A percentile compares a stretch with the other conserved stretches of the same genome.
phyloP scores from a whole-genome alignment of 169 alveolate species.

The Fabrea salina region DNA sequence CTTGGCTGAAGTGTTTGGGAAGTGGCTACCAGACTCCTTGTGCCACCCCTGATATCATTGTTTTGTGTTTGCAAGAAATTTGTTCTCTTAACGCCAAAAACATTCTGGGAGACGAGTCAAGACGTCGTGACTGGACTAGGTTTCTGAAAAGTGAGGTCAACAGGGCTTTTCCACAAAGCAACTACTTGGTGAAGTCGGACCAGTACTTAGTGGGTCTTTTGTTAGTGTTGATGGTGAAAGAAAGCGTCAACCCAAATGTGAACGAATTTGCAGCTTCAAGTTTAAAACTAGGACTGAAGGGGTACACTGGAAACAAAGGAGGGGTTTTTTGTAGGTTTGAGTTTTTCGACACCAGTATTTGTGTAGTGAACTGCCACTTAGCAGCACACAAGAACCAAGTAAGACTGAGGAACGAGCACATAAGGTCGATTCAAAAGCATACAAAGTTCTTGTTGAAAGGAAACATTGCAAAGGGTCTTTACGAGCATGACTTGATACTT shows the following conservation, averaged over 20 bases:
- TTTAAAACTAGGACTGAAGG: conserved; percentile 66
- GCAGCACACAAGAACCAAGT: conserved; percentile 39
- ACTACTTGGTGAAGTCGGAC: conserved; percentile 34
- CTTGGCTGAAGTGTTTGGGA: conserved; percentile 23
- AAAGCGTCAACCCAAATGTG: conserved; percentile 27
- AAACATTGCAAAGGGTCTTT: conserved; percentile 13
- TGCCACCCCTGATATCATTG: conserved; percentile 40
- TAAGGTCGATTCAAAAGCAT: conserved; percentile 25
- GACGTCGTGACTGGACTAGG: not conserved
- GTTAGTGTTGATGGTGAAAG: not conserved
- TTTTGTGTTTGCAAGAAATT: conserved; percentile 69
- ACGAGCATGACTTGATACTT: conserved; percentile 53
- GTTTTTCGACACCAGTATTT: conserved; percentile 27
- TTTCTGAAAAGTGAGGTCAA: not conserved
- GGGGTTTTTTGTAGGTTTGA: conserved; percentile 37
- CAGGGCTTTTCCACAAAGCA: not conserved
- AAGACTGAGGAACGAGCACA: conserved; percentile 37
- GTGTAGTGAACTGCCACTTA: conserved; percentile 42
- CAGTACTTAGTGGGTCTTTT: not conserved
- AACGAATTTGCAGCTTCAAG: conserved; percentile 58
- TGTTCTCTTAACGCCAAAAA: conserved; percentile 36
- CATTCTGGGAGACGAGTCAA: not conserved
- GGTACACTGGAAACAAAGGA: conserved; percentile 48
- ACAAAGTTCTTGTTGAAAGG: conserved; percentile 1
- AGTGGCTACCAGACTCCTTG: not conserved